Percentiles rank a stretch among this genome's conserved stretches.
phyloP scores from a whole-genome alignment of 2,329 filamentous ascomycete genomes.

The Cladosporium sp. region DNA sequence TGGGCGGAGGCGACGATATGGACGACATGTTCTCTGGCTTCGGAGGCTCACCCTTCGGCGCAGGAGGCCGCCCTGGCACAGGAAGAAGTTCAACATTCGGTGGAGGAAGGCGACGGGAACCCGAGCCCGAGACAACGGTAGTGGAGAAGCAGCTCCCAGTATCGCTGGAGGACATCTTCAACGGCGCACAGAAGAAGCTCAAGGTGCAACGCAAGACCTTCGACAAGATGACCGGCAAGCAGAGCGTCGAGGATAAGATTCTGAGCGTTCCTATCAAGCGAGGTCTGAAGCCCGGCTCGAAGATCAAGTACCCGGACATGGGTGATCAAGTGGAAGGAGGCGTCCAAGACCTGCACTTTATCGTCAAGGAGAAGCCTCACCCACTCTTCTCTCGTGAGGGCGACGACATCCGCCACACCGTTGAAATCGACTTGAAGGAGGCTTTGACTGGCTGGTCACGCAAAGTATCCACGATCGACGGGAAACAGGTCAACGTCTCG shows the following conservation, averaged over 20 bases:
- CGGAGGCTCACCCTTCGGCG: conserved; percentile 29
- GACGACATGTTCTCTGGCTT: conserved; percentile 12
- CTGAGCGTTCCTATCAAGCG: conserved; percentile 94
- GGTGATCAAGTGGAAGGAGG: conserved; percentile 96
- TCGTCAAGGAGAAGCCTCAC: conserved; percentile 92
- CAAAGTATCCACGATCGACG: conserved; percentile 90
- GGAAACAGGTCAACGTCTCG: conserved; percentile 74
- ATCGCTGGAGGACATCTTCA: conserved; percentile 82
- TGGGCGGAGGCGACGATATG: conserved; percentile 29
- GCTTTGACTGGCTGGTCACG: conserved; percentile 89
- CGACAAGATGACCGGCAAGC: conserved; percentile 73
- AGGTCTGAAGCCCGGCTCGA: conserved; percentile 91
- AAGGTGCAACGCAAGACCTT: conserved; percentile 96
- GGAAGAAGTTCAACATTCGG: conserved; percentile 15
- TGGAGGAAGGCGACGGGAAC: conserved; percentile 37
- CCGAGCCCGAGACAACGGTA: conserved; percentile 81
- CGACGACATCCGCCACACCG: conserved; percentile 74
- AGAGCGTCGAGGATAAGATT: conserved; percentile 81
- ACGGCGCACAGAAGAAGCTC: conserved; percentile 89
- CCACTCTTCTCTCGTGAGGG: conserved; percentile 79
- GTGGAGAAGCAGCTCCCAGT: conserved; percentile 80
- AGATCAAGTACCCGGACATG: conserved; percentile 98
- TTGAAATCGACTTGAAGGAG: conserved; percentile 87
- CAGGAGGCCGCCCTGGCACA: conserved; percentile 26
- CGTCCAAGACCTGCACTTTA: conserved; percentile 90